Conservation (phyloP, 768 basidiomycete genomes). For the Mrakia blollopis region DNA sequence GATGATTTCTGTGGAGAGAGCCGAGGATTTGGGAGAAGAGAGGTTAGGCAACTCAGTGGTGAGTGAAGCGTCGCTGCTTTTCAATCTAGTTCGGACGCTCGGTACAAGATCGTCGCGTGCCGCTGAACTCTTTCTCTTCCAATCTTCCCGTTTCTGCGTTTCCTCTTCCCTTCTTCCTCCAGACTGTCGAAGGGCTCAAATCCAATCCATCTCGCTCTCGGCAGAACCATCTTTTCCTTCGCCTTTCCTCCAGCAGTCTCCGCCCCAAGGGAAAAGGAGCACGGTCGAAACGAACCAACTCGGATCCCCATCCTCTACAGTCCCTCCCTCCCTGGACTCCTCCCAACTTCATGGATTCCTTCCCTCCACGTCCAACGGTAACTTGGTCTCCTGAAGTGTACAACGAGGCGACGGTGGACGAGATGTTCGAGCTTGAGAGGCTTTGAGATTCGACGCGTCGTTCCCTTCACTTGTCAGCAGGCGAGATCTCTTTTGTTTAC, state of each 20-base stretch:
- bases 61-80: background rate
- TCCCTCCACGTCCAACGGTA: background rate
- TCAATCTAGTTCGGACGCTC: too few relatives aligned
- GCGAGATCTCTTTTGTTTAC: too few relatives aligned
- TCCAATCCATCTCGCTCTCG: background rate
- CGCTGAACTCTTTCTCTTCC: too few relatives aligned
- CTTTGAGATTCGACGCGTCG: too few relatives aligned
- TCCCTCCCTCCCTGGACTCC: background rate
- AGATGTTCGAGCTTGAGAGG: background rate
- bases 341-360: background rate
- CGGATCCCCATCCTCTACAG: background rate
- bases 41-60: background rate
- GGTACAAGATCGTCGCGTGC: too few relatives aligned
- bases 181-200: background rate
- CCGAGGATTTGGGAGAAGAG: background rate
- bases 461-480: too few relatives aligned
- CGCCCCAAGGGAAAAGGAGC: background rate
- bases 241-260: background rate
- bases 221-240: background rate
- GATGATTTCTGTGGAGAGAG: background rate
- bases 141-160: background rate
- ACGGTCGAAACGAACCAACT: background rate
- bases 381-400: background rate
- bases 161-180: background rate
- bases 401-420: background rate